These are phyloP conservation scores for Clarireedia hainanense DNA, from an alignment of 2,329 filamentous ascomycete species.

Conservation along the genomic window DNA sequence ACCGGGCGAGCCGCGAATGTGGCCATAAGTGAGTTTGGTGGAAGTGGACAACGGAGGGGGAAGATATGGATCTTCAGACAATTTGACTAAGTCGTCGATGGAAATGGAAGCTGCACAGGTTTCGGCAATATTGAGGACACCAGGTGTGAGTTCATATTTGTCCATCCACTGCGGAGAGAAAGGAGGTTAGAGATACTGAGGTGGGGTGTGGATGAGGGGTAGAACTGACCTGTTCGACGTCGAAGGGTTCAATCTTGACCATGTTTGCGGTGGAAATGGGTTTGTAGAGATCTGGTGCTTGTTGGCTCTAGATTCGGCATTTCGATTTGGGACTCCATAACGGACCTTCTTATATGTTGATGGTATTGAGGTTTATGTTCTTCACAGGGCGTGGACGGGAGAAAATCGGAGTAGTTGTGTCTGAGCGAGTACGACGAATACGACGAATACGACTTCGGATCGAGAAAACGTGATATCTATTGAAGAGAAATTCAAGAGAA, in stretches of 20 bases:
- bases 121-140: constrained; percentile 65
- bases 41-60: constrained; percentile 41
- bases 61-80: constrained; percentile 47
- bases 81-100: constrained; percentile 52
- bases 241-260: constrained; percentile 54
- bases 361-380: background rate
- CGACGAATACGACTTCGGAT: no score
- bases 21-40: constrained; percentile 61
- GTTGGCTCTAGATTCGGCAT: constrained; percentile 12
- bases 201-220: background rate
- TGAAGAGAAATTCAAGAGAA: no score
- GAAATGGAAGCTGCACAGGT: constrained; percentile 72
- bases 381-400: background rate
- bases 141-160: constrained; percentile 47
- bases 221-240: constrained; percentile 58
- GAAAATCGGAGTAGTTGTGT: background rate
- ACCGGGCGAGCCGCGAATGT: constrained; percentile 58
- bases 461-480: no score
- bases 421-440: no score
- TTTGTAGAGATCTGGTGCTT: background rate
- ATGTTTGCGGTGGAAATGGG: constrained; percentile 30
- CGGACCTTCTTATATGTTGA: constrained; percentile 13
- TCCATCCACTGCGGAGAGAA: constrained; percentile 49
- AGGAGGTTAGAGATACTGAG: constrained; percentile 9
- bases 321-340: constrained; percentile 4